Conservation (phyloP, 768 basidiomycete species). For the Daedalea quercina region DNA sequence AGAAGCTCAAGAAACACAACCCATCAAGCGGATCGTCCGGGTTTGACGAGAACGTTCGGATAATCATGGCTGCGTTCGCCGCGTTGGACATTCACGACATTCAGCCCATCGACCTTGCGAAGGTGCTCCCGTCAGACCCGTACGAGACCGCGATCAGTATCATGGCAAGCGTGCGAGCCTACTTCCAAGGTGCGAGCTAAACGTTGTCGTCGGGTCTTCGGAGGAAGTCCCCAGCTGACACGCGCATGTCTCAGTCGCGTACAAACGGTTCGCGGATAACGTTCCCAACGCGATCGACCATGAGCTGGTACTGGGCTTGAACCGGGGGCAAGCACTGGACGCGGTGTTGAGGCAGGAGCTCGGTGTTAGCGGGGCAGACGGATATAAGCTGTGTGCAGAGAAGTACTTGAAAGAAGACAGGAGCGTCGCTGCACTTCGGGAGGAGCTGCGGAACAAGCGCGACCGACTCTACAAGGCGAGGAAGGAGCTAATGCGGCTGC, state of each 20-base stretch:
- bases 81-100: constrained; percentile 29
- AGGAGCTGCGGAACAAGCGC: constrained; percentile 43
- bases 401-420: constrained; percentile 47
- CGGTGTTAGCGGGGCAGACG: constrained; percentile 43
- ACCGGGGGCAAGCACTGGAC: constrained; percentile 38
- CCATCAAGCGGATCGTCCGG: background rate
- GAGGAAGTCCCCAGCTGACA: background rate
- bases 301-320: constrained; percentile 48
- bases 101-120: constrained; percentile 37
- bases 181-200: constrained; percentile 58
- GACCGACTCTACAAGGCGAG: constrained; percentile 43
- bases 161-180: constrained; percentile 68
- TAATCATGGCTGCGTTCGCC: constrained; percentile 23
- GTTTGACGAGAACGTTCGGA: constrained; percentile 20
- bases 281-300: constrained; percentile 38
- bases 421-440: constrained; percentile 35
- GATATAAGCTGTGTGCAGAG: constrained; percentile 38
- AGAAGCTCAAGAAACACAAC: constrained; percentile 2
- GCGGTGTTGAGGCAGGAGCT: constrained; percentile 40
- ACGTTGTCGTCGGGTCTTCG: background rate
- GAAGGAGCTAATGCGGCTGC: constrained; percentile 28
- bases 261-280: constrained; percentile 40
- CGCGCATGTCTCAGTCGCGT: constrained; percentile 25
- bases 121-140: constrained; percentile 42
- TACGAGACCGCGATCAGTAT: constrained; percentile 53